A percentile compares a stretch with the other conserved stretches of the same genome.
Conservation (phyloP, 768 basidiomycete genomes). For the Lactarius sanguifluus region DNA sequence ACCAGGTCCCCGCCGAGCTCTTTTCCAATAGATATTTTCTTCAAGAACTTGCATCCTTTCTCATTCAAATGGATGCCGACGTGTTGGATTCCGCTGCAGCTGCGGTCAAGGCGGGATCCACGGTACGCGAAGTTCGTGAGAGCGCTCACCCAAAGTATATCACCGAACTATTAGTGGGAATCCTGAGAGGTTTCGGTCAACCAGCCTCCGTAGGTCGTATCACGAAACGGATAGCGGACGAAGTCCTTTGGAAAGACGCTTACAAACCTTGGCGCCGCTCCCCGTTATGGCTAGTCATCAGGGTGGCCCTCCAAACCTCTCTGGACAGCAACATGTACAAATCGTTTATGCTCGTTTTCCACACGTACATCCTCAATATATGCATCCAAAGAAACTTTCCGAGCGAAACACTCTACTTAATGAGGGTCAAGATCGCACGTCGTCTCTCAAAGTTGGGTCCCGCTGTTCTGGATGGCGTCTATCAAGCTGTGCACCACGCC, state of each 20-base stretch:
- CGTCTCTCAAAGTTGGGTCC: neutral
- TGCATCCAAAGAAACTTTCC: neutral
- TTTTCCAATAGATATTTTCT: neutral
- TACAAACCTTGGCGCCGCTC: conserved; percentile 33
- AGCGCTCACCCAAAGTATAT: neutral
- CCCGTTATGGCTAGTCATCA: neutral
- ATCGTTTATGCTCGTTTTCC: neutral
- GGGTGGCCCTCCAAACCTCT: conserved; percentile 42
- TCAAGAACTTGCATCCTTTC: neutral
- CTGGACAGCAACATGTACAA: neutral
- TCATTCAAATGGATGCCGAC: neutral
- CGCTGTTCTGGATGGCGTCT: neutral
- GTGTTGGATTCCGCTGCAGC: neutral
- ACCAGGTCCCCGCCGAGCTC: conserved; percentile 35
- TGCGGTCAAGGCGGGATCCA: conserved; percentile 28
- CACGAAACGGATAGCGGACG: neutral
- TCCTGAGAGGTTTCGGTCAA: conserved; percentile 33
- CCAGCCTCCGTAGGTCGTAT: conserved; percentile 34
- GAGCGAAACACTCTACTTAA: neutral
- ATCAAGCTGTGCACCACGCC: neutral
- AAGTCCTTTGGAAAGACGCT: neutral
- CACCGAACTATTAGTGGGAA: neutral
- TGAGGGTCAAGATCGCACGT: neutral
- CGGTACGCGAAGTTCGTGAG: neutral
- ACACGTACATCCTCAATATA: neutral